These are phyloP conservation scores for Cryptococcus jaspeensis DNA, from an alignment of 1,284 basidiomycete species.

Conservation along the genomic window DNA sequence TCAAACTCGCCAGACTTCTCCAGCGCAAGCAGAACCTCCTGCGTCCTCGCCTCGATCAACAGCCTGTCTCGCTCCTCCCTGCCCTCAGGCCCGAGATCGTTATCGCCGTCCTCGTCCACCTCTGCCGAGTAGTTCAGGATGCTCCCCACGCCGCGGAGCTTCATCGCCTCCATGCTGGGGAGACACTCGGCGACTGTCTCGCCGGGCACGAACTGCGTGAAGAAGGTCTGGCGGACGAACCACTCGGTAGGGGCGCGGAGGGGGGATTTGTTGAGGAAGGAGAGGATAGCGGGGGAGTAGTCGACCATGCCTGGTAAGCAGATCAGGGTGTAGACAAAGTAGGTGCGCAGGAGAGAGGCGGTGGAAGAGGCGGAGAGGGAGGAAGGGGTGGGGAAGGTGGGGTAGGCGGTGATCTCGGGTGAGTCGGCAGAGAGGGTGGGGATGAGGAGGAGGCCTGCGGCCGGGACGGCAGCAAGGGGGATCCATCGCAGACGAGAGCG, in stretches of 20 bases:
- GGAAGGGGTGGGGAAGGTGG: slow-evolving; percentile 1
- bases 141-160: slow-evolving; percentile 68
- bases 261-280: slow-evolving; percentile 56
- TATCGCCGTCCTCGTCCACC: slow-evolving; percentile 58
- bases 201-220: slow-evolving; percentile 79
- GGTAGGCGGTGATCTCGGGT: neutral
- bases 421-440: neutral
- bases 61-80: slow-evolving; percentile 65
- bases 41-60: slow-evolving; percentile 55
- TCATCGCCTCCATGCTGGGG: slow-evolving; percentile 63
- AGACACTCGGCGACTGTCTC: slow-evolving; percentile 71
- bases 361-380: neutral
- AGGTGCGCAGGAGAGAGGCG: slow-evolving; percentile 60
- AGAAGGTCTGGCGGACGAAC: slow-evolving; percentile 79
- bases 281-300: slow-evolving; percentile 68
- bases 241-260: slow-evolving; percentile 66
- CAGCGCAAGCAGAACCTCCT: slow-evolving; percentile 70
- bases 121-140: slow-evolving; percentile 84
- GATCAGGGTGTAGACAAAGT: slow-evolving; percentile 76
- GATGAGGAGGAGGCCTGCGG: neutral
- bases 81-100: slow-evolving; percentile 48
- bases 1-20: slow-evolving; percentile 78
- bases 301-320: slow-evolving; percentile 76
- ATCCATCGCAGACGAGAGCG: slow-evolving; percentile 1
- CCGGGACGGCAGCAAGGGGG: neutral